A percentile compares a stretch with the other conserved stretches of the same genome.
Conservation (phyloP, 345 rosid genomes). For the Eucalyptus victrix region DNA sequence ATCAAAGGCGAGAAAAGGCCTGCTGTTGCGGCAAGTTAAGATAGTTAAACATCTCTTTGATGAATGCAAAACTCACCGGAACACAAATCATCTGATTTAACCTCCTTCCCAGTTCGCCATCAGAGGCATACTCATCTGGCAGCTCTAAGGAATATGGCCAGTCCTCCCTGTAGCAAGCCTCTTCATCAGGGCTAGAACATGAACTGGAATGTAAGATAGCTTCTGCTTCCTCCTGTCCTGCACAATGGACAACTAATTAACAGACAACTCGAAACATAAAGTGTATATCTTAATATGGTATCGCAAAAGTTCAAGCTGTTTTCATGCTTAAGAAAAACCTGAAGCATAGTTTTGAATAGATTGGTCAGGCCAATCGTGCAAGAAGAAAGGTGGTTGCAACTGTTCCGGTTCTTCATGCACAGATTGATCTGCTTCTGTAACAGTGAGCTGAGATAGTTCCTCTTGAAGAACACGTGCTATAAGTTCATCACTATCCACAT, state of each 20-base stretch:
- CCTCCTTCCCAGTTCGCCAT: slow-evolving; percentile 51
- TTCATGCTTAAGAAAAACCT: slow-evolving; percentile 13
- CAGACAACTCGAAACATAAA: not conserved
- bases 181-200: slow-evolving; percentile 36
- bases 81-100: slow-evolving; percentile 57
- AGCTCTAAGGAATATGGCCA: slow-evolving; percentile 28
- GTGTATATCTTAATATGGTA: not conserved
- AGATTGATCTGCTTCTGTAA: slow-evolving; percentile 20
- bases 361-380: slow-evolving; percentile 24
- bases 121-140: slow-evolving; percentile 27
- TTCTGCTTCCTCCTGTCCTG: slow-evolving; percentile 28
- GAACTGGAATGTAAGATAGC: slow-evolving; percentile 29
- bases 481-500: slow-evolving; percentile 38
- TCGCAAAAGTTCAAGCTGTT: not conserved
- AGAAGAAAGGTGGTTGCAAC: slow-evolving; percentile 12
- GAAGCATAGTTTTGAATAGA: slow-evolving; percentile 20
- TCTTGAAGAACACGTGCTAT: slow-evolving; percentile 56
- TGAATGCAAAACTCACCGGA: slow-evolving; percentile 39
- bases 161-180: slow-evolving; percentile 16
- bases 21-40: not conserved
- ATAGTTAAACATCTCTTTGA: not conserved
- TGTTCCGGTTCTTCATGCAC: slow-evolving; percentile 10
- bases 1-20: not conserved
- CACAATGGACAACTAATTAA: slow-evolving; percentile 6
- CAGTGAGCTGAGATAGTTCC: slow-evolving; percentile 50